A percentile compares a stretch with the other conserved stretches of the same genome.
Evolutionary conservation across 176 grass and related monocot species (phyloP).

Genomic region (Hordeum vulgare): MorexV3_pseudomolecules_assembly NC_058521.1:558079632-558080131

Average conservation of each 20-base stretch:
- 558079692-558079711: slow-evolving; percentile 56
- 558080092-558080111: neutral
- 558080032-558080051: neutral
- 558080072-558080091: neutral
- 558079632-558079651: slow-evolving; percentile 56
- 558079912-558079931: no score
- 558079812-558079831: slow-evolving; percentile 58
- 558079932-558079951: neutral
- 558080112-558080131: neutral
- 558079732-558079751: slow-evolving; percentile 44
- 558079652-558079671: slow-evolving; percentile 75
- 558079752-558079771: slow-evolving; percentile 73
- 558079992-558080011: neutral
- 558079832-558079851: slow-evolving; percentile 79
- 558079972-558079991: neutral
- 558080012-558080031: neutral
- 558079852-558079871: slow-evolving; percentile 77
- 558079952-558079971: neutral
- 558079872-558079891: slow-evolving; percentile 67
- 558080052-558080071: neutral
- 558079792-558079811: slow-evolving; percentile 60
- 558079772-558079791: slow-evolving; percentile 98
- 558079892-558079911: neutral
- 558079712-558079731: slow-evolving; percentile 59
- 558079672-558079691: slow-evolving; percentile 55